phyloP scores from a whole-genome alignment of 257 asterid genomes.

The Solanum medicagineum region DNA sequence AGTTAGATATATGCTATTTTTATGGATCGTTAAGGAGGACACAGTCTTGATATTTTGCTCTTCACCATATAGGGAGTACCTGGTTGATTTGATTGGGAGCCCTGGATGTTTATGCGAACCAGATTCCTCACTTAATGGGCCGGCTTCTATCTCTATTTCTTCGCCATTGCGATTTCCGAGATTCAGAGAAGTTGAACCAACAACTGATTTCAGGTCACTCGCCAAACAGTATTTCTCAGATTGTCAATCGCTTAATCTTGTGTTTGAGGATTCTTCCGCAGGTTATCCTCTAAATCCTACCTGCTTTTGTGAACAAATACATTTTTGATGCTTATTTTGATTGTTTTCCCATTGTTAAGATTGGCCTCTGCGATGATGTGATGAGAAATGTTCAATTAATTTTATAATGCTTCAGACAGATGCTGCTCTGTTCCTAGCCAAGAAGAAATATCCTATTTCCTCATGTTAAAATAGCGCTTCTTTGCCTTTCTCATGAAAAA shows the following conservation, averaged over 20 bases:
- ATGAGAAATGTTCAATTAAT: not conserved
- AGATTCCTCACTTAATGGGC: conserved; percentile 89
- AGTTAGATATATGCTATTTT: not conserved
- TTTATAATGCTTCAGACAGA: not conserved
- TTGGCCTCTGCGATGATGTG: not conserved
- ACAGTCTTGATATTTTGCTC: not conserved
- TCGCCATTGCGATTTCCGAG: conserved; percentile 91
- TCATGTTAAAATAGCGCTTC: not conserved
- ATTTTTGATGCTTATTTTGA: not conserved
- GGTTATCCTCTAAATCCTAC: conserved; percentile 30
- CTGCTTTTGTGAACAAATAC: not conserved
- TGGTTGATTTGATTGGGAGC: conserved; percentile 76
- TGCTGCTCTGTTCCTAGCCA: not conserved
- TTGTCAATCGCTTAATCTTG: conserved; percentile 64
- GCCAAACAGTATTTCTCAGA: conserved; percentile 85
- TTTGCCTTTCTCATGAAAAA: not conserved
- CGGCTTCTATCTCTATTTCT: conserved; percentile 79
- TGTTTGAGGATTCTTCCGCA: conserved; percentile 54
- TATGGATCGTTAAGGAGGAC: not conserved
- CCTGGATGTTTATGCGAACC: conserved; percentile 87
- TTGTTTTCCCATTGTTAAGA: not conserved
- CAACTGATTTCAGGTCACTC: conserved; percentile 64
- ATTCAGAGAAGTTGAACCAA: conserved; percentile 57
- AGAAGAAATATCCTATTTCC: not conserved
- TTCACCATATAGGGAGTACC: conserved; percentile 67